A percentile compares a stretch with the other conserved stretches of the same genome.
These are phyloP conservation scores for Trichoderma semiorbis DNA, from an alignment of 2,329 filamentous ascomycete species.

Conservation along the genomic window DNA sequence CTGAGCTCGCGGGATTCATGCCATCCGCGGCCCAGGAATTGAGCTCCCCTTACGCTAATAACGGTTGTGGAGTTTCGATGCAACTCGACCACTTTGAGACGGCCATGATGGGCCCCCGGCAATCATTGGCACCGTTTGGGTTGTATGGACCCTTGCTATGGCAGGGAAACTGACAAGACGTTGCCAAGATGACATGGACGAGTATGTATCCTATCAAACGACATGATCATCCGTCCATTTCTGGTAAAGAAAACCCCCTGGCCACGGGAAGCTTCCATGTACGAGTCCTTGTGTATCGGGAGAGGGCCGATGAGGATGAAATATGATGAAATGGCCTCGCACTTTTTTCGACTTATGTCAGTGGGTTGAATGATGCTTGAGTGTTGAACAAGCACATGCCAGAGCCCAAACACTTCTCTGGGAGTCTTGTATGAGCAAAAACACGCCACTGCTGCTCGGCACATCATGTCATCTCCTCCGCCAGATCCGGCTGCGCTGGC, in stretches of 20 bases:
- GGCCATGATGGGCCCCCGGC: background rate
- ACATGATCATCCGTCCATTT: background rate
- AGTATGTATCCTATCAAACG: background rate
- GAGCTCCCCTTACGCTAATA: constrained; percentile 2
- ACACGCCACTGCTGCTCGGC: background rate
- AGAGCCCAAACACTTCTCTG: background rate
- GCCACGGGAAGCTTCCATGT: background rate
- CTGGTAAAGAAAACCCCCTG: background rate
- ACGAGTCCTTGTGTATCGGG: background rate
- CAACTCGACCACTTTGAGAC: background rate
- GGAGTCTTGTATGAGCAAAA: background rate
- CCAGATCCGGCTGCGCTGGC: constrained; percentile 23
- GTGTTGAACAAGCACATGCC: background rate
- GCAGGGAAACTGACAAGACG: background rate
- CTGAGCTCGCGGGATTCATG: background rate
- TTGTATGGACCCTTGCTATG: background rate
- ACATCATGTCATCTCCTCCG: constrained; percentile 8
- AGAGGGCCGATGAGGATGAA: background rate
- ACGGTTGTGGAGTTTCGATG: background rate
- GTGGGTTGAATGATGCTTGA: background rate
- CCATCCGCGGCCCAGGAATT: background rate
- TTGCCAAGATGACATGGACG: background rate
- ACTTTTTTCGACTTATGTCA: background rate
- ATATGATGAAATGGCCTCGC: background rate
- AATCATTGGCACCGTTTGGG: background rate